A percentile compares a stretch with the other conserved stretches of the same genome.
These are phyloP conservation scores for Bruguiera parviflora DNA, from an alignment of 345 rosid genomes.

Conservation along the genomic window DNA sequence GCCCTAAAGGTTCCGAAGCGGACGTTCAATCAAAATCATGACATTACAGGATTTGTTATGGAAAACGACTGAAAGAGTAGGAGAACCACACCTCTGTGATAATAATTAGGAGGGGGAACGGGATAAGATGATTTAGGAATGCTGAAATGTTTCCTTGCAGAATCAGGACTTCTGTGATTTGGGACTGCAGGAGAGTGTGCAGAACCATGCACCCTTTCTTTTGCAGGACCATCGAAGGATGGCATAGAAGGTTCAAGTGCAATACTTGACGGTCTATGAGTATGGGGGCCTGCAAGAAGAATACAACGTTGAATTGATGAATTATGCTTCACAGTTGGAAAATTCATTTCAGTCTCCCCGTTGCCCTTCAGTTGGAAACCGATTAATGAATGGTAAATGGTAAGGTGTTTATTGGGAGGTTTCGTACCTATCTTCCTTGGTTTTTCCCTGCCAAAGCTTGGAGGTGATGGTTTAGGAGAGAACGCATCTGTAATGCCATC, in stretches of 20 bases:
- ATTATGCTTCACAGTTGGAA: neutral
- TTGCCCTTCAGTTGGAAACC: constrained; percentile 32
- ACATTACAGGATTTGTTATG: no score
- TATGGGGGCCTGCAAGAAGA: constrained; percentile 32
- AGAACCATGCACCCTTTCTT: constrained; percentile 26
- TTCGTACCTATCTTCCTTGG: constrained; percentile 22
- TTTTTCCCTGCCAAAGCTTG: constrained; percentile 25
- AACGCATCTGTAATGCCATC: constrained; percentile 26
- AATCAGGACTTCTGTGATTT: constrained; percentile 29
- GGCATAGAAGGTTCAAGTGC: constrained; percentile 44
- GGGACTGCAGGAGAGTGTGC: constrained; percentile 33
- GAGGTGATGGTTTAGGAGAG: constrained; percentile 23
- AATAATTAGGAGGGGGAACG: constrained; percentile 23
- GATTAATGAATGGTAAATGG: constrained; percentile 20
- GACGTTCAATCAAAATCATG: neutral
- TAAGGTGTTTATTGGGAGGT: constrained; percentile 20
- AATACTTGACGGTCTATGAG: constrained; percentile 47
- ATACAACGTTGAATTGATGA: constrained; percentile 6
- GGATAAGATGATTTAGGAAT: constrained; percentile 27
- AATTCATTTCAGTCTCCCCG: constrained; percentile 5
- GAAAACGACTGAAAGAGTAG: neutral
- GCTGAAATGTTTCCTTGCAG: constrained; percentile 23
- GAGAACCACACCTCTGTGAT: constrained; percentile 28
- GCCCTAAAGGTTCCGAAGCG: constrained; percentile 23
- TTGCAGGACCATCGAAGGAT: constrained; percentile 23